Conservation (phyloP, 2,329 filamentous ascomycete species). For the Fusarium nanum region DNA sequence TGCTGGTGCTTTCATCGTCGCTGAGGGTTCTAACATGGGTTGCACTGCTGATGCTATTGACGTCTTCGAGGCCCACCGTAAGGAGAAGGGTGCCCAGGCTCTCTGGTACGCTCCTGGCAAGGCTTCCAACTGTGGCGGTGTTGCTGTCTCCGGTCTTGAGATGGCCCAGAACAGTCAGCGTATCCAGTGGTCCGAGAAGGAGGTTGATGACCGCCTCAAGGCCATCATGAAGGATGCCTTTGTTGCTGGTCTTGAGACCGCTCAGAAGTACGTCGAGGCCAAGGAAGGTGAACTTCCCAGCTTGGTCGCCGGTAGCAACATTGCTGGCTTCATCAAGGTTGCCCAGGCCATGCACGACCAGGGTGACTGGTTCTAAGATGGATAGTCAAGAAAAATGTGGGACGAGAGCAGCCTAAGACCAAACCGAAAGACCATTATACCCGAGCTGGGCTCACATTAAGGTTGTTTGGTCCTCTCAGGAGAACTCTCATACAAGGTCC, state of each 20-base stretch:
- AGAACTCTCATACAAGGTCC: conserved; percentile 6
- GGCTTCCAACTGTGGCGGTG: conserved; percentile 97
- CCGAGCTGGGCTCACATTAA: conserved; percentile 43
- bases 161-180: conserved; percentile 98
- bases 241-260: conserved; percentile 86
- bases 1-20: conserved; percentile 84
- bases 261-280: conserved; percentile 85
- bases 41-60: conserved; percentile 97
- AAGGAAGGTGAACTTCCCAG: conserved; percentile 87
- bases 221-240: conserved; percentile 96
- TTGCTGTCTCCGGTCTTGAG: conserved; percentile 96
- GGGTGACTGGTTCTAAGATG: conserved; percentile 82
- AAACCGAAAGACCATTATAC: conserved; percentile 35
- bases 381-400: conserved; percentile 1
- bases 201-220: conserved; percentile 93
- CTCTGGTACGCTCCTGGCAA: conserved; percentile 98
- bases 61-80: conserved; percentile 84
- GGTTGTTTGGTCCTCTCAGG: conserved; percentile 18
- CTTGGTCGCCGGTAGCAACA: conserved; percentile 93
- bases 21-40: conserved; percentile 99
- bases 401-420: conserved; percentile 17
- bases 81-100: conserved; percentile 72
- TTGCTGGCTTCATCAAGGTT: conserved; percentile 98
- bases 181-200: conserved; percentile 85
- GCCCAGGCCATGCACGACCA: conserved; percentile 94